Conservation (phyloP, 257 asterid genomes). For the Gentiana macrophylla region DNA sequence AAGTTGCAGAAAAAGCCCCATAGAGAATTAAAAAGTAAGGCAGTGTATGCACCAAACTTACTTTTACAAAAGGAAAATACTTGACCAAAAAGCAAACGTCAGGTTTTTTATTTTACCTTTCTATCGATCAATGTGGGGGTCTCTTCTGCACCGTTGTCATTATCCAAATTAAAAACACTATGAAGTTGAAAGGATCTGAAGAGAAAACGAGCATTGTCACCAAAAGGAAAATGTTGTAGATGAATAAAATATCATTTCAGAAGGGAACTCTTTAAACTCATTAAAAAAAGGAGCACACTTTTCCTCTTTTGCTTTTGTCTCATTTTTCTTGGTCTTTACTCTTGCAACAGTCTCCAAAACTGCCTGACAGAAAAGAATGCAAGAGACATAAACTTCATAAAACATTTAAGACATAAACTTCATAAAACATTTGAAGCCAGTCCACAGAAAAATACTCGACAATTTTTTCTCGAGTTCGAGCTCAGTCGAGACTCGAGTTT, state of each 20-base stretch:
- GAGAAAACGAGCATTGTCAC: constrained; percentile 8
- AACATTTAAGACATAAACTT: neutral
- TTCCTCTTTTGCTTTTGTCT: constrained; percentile 75
- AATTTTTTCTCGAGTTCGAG: no score
- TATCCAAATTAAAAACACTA: constrained; percentile 85
- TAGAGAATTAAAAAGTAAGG: no score
- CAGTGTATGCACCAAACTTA: no score
- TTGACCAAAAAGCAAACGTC: neutral
- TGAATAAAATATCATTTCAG: constrained; percentile 6
- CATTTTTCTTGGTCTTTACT: constrained; percentile 94
- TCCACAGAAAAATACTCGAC: neutral
- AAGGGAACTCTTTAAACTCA: constrained; percentile 2
- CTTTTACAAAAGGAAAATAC: neutral
- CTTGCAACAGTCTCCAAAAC: constrained; percentile 97
- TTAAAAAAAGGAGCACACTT: constrained; percentile 32
- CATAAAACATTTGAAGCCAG: neutral
- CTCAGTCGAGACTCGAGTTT: no score
- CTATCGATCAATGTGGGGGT: constrained; percentile 95
- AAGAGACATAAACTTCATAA: neutral
- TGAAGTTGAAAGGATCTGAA: constrained; percentile 71
- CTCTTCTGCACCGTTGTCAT: constrained; percentile 96
- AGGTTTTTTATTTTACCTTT: constrained; percentile 43
- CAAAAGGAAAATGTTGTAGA: constrained; percentile 2
- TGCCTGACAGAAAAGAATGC: constrained; percentile 45
- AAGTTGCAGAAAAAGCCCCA: no score